These are phyloP conservation scores for Cucumis melo DNA, from an alignment of 306 rosid species.

Conservation along the genomic window DNA sequence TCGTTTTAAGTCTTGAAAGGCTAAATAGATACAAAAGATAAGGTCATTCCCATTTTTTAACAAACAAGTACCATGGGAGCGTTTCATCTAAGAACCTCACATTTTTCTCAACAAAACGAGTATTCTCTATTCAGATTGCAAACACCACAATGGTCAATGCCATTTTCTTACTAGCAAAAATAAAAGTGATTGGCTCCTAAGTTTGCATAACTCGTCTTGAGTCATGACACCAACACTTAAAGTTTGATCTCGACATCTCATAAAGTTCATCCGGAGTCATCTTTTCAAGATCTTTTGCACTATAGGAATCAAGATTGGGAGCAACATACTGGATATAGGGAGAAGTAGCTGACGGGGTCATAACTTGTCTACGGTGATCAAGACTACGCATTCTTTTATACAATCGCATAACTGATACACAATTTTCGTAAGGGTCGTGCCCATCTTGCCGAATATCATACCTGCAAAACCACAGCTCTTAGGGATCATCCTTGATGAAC, in stretches of 20 bases:
- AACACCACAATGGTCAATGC: background rate
- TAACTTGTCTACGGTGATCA: conserved; percentile 24
- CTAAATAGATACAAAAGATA: too few species aligned
- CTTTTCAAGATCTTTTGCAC: conserved; percentile 33
- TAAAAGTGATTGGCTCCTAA: background rate
- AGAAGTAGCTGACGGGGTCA: conserved; percentile 2
- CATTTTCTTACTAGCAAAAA: background rate
- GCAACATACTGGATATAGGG: background rate
- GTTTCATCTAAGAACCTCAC: too few species aligned
- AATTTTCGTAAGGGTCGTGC: conserved; percentile 65
- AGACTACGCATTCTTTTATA: conserved; percentile 55
- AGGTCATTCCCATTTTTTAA: too few species aligned
- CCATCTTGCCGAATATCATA: conserved; percentile 49
- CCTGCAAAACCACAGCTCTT: conserved; percentile 32
- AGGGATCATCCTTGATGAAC: conserved; percentile 1
- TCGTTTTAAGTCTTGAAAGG: too few species aligned
- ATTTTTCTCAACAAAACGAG: too few species aligned
- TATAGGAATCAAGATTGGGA: conserved; percentile 17
- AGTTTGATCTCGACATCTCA: conserved; percentile 43
- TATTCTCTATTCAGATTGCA: background rate
- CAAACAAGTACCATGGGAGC: too few species aligned
- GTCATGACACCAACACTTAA: conserved; percentile 81
- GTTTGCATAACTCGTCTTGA: conserved; percentile 12
- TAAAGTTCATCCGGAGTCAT: conserved; percentile 51
- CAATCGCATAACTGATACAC: conserved; percentile 62